A percentile compares a stretch with the other conserved stretches of the same genome.
phyloP scores from a whole-genome alignment of 495 filamentous ascomycete species.

The Penicillium lagena region DNA sequence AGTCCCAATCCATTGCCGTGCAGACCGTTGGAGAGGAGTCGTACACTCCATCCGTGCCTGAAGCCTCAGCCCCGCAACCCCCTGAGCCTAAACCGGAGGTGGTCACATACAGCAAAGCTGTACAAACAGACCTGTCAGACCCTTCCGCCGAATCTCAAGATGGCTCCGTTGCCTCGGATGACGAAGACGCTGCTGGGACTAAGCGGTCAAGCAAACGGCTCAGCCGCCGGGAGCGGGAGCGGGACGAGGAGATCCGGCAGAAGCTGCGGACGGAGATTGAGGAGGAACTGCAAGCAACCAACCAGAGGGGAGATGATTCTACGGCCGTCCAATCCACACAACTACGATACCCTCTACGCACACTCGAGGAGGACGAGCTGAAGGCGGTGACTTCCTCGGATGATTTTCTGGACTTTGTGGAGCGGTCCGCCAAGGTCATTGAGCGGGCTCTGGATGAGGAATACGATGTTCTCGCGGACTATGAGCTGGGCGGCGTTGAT shows the following conservation, averaged over 20 bases:
- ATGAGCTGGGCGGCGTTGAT: constrained; percentile 65
- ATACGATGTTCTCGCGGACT: constrained; percentile 94
- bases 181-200: constrained; percentile 49
- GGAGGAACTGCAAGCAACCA: constrained; percentile 72
- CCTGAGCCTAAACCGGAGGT: constrained; percentile 71
- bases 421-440: constrained; percentile 92
- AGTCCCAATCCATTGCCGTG: constrained; percentile 47
- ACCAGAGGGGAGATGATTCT: constrained; percentile 49
- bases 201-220: constrained; percentile 52
- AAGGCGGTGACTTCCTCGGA: constrained; percentile 85
- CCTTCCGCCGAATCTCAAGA: constrained; percentile 33
- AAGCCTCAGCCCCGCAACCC: constrained; percentile 66
- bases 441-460: constrained; percentile 89
- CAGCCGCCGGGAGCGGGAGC: constrained; percentile 68
- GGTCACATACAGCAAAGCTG: constrained; percentile 90
- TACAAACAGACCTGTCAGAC: constrained; percentile 63
- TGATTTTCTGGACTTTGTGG: constrained; percentile 93
- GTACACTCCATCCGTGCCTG: constrained; percentile 60
- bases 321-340: constrained; percentile 36
- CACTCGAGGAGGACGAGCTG: constrained; percentile 78
- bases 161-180: constrained; percentile 59
- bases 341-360: constrained; percentile 69
- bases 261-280: constrained; percentile 85
- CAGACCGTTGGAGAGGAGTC: constrained; percentile 66
- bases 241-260: constrained; percentile 82